Evolutionary conservation across 441 rosid genomes (phyloP).

Genomic region (Bocquillonia castaneifolia): DNA sequence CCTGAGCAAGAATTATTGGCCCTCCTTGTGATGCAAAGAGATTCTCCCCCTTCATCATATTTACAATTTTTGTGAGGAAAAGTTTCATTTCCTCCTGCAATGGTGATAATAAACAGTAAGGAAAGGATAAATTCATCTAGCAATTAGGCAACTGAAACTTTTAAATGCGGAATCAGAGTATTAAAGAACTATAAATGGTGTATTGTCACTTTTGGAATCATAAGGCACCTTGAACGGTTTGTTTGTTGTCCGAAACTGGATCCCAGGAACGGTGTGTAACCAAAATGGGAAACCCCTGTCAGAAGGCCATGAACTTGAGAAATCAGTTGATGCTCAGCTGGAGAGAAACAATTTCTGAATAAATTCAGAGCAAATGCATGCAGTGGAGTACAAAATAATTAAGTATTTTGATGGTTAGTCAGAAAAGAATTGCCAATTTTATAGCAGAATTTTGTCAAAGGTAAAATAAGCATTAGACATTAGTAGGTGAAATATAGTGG

Average conservation of each 20-base stretch:
- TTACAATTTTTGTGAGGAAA: constrained; percentile 49
- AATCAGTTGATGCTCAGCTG: neutral
- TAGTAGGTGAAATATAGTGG: too few relatives aligned
- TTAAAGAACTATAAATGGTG: neutral
- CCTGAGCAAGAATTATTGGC: constrained; percentile 71
- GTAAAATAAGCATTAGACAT: neutral
- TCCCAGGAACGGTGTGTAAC: constrained; percentile 70
- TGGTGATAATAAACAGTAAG: neutral
- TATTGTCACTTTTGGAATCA: constrained; percentile 3
- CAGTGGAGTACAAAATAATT: neutral
- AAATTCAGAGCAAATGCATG: neutral
- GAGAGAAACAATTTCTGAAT: neutral
- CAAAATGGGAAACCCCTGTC: constrained; percentile 68
- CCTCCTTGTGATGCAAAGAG: constrained; percentile 73
- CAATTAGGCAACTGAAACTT: neutral
- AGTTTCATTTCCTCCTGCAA: constrained; percentile 53
- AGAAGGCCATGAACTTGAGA: constrained; percentile 5
- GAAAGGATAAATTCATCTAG: neutral
- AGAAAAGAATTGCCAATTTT: neutral
- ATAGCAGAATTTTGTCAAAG: neutral
- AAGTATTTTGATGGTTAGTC: too few relatives aligned
- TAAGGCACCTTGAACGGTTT: constrained; percentile 40
- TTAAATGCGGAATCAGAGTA: neutral
- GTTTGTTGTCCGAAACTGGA: constrained; percentile 60
- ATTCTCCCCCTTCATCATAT: constrained; percentile 50